Percentiles rank a stretch among this genome's conserved stretches.
phyloP scores from a whole-genome alignment of 768 basidiomycete species.

The Tephrocybe sp. region DNA sequence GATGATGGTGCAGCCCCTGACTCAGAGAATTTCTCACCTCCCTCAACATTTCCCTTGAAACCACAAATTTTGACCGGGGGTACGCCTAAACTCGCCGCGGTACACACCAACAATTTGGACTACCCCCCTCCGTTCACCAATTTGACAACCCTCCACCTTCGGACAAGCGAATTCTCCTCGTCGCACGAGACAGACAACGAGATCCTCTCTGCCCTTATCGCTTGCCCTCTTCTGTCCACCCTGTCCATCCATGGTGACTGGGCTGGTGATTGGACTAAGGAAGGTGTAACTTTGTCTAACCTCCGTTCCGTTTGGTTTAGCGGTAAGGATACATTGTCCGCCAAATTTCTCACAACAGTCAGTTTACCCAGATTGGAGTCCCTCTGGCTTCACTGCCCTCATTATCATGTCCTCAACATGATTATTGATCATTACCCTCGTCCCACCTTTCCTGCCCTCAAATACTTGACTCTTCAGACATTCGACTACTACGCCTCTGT shows the following conservation, averaged over 20 bases:
- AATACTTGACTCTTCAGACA: slow-evolving; percentile 31
- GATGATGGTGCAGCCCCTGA: slow-evolving; percentile 1
- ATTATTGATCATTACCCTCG: not conserved
- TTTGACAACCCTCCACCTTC: slow-evolving; percentile 32
- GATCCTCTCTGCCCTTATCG: slow-evolving; percentile 8
- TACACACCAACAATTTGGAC: slow-evolving; percentile 15
- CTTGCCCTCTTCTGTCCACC: slow-evolving; percentile 23
- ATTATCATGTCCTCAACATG: slow-evolving; percentile 12
- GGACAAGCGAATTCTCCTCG: slow-evolving; percentile 11
- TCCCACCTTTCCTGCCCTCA: slow-evolving; percentile 29
- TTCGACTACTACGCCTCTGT: slow-evolving; percentile 21
- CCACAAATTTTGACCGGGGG: slow-evolving; percentile 14
- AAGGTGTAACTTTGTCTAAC: slow-evolving; percentile 19
- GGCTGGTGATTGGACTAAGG: slow-evolving; percentile 19
- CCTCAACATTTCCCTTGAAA: not conserved
- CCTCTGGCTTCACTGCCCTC: slow-evolving; percentile 32
- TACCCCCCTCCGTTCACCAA: slow-evolving; percentile 26
- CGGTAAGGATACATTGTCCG: slow-evolving; percentile 22
- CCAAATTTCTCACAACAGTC: slow-evolving; percentile 27
- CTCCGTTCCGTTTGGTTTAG: slow-evolving; percentile 29
- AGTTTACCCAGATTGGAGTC: slow-evolving; percentile 32
- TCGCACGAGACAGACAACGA: slow-evolving; percentile 4
- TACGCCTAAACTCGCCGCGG: slow-evolving; percentile 8
- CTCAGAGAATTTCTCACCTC: not conserved
- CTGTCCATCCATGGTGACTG: slow-evolving; percentile 30